Base-by-base conservation (phyloP, 768 basidiomycete genomes). In the Holtermanniella nyarrowii region DNA sequence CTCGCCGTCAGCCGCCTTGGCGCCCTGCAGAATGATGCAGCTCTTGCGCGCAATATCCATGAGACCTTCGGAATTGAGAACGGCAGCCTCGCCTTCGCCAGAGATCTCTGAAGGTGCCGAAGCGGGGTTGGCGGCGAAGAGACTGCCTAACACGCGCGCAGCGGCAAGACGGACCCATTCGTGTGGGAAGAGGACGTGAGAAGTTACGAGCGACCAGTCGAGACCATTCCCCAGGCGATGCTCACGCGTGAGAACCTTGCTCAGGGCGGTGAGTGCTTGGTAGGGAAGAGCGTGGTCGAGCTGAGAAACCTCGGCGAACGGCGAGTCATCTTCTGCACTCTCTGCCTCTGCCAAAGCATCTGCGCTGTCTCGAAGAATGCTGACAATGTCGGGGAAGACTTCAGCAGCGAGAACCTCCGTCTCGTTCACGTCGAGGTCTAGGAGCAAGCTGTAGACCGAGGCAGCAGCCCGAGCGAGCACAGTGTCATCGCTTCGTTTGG, bases 161-260 rank as follows among this genome's bases (percentile, higher is more conserved):
- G 89, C 77, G 0, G 83, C 84, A 4, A 80, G 81, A 40, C 91
- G 83, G 0, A 95, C 89, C 93, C 91, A 96, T 3, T 87, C 80
- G 69, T 99, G 95, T 3, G 91, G 90, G 73, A 84, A 96, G 2
- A 85, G 75, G 2, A 96, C 78, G 60, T 85, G 82, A 0, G 74
- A 60, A 21, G 80, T 74, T 40, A 95, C 76, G 1, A 75, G 63
- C 10, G 72, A 59, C 89, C 90, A 93, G 2, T 58, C 56, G 13
- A 62, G 40, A 16, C 42, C 25, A 12, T 46, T 37, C 3, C 42
- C 13, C 12, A 49, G 25, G 3, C 23, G 12, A 5, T 31, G 43
- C 7, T 40, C 4, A 14, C 56, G 46, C 24, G 75, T 77, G 26
- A 85, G 68, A 26, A 82, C 65, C 65, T 88, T 90, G 46, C 75